Conservation (phyloP, 164 flowering plant species). For the Magnolia sinica region DNA sequence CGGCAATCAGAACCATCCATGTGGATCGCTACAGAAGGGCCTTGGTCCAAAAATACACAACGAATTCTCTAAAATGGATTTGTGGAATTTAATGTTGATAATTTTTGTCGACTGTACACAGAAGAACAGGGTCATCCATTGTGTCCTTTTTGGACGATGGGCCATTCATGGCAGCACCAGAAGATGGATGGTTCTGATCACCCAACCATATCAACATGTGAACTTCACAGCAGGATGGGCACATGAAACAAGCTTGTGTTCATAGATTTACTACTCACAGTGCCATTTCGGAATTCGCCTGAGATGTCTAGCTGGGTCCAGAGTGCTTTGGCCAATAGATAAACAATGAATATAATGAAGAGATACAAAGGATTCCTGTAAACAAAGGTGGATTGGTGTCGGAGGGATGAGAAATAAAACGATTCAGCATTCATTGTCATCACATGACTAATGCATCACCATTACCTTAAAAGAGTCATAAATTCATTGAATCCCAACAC, state of each 20-base stretch:
- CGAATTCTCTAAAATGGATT: neutral
- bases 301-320: conserved; percentile 85
- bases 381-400: conserved; percentile 7
- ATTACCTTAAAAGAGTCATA: conserved; percentile 87
- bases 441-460: neutral
- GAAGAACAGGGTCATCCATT: no score
- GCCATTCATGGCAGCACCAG: neutral
- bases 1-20: neutral
- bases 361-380: conserved; percentile 86
- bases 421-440: neutral
- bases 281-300: conserved; percentile 81
- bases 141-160: neutral
- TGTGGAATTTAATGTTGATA: neutral
- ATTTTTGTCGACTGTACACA: neutral
- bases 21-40: neutral
- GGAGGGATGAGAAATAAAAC: conserved; percentile 3
- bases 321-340: conserved; percentile 62
- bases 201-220: neutral
- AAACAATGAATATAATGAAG: conserved; percentile 60
- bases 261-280: conserved; percentile 53
- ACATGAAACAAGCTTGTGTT: neutral
- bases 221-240: no score
- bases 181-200: neutral
- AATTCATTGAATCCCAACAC: conserved; percentile 90
- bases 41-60: neutral